Evolutionary conservation across 129 eudicot genomes (phyloP), one percentile per base, ranked within the genome.

Genomic region (Flaveria sonorensis): DNA sequence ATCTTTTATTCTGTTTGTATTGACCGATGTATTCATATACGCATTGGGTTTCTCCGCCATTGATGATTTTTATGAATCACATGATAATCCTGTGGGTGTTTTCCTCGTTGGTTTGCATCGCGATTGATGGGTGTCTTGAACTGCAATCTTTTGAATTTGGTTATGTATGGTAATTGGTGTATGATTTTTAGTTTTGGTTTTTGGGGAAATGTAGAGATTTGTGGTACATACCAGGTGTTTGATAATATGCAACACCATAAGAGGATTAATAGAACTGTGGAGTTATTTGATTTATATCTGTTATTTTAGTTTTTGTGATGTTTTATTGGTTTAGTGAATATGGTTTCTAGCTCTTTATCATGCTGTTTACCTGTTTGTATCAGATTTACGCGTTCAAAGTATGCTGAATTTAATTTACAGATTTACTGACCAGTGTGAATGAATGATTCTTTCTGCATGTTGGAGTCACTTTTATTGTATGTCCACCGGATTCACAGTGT

Each of bases 171-270:
- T 50, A n/a, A 62, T 81, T 70, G 77, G 72, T 36, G 72, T 50
- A 39, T 36, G 39, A 55, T 63, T 30, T 11, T 74, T 75, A 24
- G 7, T 51, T 28, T 36, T 26, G 7, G 10, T 13, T 13, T 42
- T 8, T 43, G 74, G 77, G 24, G 47, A 6, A 69, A 57, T 70
- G 85, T 75, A 45, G 68, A 28, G 32, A 30, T 28, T 39, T 7
- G 46, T 39, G 36, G 63, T 77, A 79, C 86, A 71, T 24, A 65
- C 72, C 45, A 82, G 65, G 79, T 82, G 86, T 82, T 82, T 72
- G 79, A 65, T 19, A 66, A 77, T 53, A 53, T 77, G 86, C 67
- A 4, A 10, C 47, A 60, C 74, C 26, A 26, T 16, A 32, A 20
- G n/a, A 12, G 18, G 26, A 28, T 40, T 21, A 13, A 57, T 20